Conservation (phyloP, 305 asterid genomes). For the Solanum aculeatissimum region DNA sequence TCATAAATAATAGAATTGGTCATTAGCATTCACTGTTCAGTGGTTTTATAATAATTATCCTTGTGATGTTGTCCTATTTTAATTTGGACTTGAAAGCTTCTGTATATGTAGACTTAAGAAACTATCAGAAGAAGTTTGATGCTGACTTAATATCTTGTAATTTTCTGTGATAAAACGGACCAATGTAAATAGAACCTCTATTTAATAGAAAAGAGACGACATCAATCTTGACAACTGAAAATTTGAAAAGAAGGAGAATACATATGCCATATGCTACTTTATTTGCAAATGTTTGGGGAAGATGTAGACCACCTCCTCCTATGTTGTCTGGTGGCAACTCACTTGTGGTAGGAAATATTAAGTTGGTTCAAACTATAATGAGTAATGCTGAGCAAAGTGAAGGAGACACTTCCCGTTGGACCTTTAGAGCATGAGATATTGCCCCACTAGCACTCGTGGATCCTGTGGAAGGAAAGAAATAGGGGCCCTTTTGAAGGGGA, state of each 20-base stretch:
- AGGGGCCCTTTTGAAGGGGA: not conserved
- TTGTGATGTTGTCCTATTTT: not conserved
- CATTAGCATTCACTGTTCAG: not conserved
- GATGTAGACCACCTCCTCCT: not conserved
- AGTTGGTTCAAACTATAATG: not conserved
- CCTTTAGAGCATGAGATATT: not conserved
- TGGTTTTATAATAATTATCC: not conserved
- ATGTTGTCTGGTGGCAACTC: not conserved
- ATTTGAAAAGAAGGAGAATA: not conserved
- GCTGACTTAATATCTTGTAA: not conserved
- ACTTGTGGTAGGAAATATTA: not conserved
- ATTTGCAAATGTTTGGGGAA: not conserved
- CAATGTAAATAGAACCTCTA: not conserved
- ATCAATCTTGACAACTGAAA: not conserved
- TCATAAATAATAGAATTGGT: not conserved
- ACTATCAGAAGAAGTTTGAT: not conserved
- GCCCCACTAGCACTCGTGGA: not conserved
- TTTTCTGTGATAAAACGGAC: not conserved
- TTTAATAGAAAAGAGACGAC: not conserved
- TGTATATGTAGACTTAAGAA: not conserved
- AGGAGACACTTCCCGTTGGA: not conserved
- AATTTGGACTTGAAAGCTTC: not conserved
- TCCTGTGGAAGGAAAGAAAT: not conserved
- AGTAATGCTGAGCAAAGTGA: not conserved
- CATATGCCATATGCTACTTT: not conserved